phyloP scores from a whole-genome alignment of 2,329 filamentous ascomycete species.

The Amauroascus niger region DNA sequence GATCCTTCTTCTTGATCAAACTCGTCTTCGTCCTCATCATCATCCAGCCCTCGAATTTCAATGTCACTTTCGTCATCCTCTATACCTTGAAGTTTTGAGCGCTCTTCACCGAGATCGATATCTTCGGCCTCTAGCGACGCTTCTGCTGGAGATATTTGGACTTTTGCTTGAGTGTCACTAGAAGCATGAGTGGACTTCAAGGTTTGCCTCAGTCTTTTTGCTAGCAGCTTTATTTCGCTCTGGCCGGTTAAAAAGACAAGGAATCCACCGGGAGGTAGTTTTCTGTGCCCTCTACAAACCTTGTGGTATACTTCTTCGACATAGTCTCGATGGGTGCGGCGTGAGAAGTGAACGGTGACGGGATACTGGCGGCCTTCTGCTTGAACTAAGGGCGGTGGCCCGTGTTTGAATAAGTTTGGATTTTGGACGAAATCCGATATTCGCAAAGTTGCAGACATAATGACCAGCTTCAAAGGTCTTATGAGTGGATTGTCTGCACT shows the following conservation, averaged over 20 bases:
- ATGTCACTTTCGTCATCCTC: constrained; percentile 48
- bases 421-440: constrained; percentile 89
- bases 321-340: constrained; percentile 75
- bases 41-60: constrained; percentile 51
- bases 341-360: constrained; percentile 80
- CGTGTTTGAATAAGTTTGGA: constrained; percentile 60
- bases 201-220: constrained; percentile 63
- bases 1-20: constrained; percentile 57
- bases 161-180: constrained; percentile 51
- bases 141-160: constrained; percentile 66
- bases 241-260: constrained; percentile 91
- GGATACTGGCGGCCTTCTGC: constrained; percentile 86
- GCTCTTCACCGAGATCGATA: constrained; percentile 61
- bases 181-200: constrained; percentile 47
- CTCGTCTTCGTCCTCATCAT: constrained; percentile 54
- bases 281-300: constrained; percentile 74
- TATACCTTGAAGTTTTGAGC: constrained; percentile 43
- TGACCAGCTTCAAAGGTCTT: constrained; percentile 79
- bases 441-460: constrained; percentile 93
- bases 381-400: constrained; percentile 71
- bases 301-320: constrained; percentile 84
- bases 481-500: constrained; percentile 59
- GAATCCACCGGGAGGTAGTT: constrained; percentile 81
- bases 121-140: constrained; percentile 77
- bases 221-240: constrained; percentile 78